These are phyloP conservation scores for Fusarium metavorans DNA, from an alignment of 2,329 filamentous ascomycete species.

Conservation along the genomic window DNA sequence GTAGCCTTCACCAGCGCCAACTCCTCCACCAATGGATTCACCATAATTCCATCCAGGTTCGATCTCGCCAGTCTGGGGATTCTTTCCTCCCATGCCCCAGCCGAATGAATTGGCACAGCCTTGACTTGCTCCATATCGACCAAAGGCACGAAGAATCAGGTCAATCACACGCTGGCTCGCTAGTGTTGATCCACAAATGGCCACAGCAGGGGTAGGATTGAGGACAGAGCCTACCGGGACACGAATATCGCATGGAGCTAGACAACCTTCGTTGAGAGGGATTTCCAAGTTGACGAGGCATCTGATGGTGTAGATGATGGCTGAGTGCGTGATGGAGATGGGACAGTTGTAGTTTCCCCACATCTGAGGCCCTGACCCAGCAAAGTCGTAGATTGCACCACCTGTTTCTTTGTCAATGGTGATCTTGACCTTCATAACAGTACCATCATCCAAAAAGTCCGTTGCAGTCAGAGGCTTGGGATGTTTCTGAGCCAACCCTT, in stretches of 20 bases:
- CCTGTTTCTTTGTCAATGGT: conserved; percentile 47
- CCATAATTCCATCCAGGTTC: conserved; percentile 85
- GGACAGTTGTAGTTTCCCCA: conserved; percentile 54
- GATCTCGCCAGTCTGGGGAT: conserved; percentile 29
- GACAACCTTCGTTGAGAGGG: conserved; percentile 55
- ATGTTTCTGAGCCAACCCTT: conserved; percentile 59
- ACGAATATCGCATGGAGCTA: conserved; percentile 50
- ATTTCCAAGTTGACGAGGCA: conserved; percentile 52
- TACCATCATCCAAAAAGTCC: conserved; percentile 55
- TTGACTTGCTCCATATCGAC: conserved; percentile 40
- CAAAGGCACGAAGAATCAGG: conserved; percentile 48
- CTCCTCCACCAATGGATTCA: conserved; percentile 85
- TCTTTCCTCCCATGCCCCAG: conserved; percentile 50
- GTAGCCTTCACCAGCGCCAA: conserved; percentile 79
- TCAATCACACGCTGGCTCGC: conserved; percentile 51
- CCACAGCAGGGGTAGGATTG: conserved; percentile 48
- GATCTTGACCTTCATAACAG: conserved; percentile 48
- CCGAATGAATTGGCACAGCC: conserved; percentile 51
- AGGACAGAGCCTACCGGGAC: conserved; percentile 50
- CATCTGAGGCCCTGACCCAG: conserved; percentile 50
- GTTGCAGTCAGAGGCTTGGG: conserved; percentile 39
- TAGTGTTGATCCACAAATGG: conserved; percentile 71
- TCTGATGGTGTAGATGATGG: conserved; percentile 55
- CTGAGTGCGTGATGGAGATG: conserved; percentile 52
- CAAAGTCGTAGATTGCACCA: conserved; percentile 52